Evolutionary conservation across 2,329 filamentous ascomycete species (phyloP), one percentile per base, ranked within the genome.

Genomic region (Acarospora socialis): DNA sequence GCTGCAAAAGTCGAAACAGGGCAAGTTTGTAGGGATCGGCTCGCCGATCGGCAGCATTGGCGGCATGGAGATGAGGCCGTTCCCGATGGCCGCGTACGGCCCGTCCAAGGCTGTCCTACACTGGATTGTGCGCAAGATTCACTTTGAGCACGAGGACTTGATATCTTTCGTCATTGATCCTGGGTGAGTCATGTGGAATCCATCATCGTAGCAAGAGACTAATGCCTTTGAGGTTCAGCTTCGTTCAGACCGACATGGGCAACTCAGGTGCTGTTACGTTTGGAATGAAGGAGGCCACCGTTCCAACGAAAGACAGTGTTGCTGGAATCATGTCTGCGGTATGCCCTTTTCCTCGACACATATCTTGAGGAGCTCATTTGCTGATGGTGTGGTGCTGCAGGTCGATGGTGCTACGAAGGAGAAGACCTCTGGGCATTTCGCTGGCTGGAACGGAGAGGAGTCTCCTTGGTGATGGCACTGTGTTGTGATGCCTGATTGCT

Each of bases 81-180:
- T 56, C 1, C 49, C 54, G 1, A 49, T 44, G 9, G 49, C 55
- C 0, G 51, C 53, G 0, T 68, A 70, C 36, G 64, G 57, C 0
- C 43, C 58, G 1, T 54, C 53, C 31, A 69, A 70, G 43, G 46
- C 52, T 1, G 50, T 43, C 41, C 41, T 53, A 20, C 57, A 60
- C 35, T 59, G 42, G 31, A 43, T 57, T 30, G 45, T 50, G 4
- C 40, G 46, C 15, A 57, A 56, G 33, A 37, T 57, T 6, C 46
- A 57, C 43, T 48, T 53, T 26, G 57, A 60, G 37, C 41, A 54
- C 19, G 12, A 13, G 9, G 14, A 36, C 12, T 18, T 32, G 4
- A 21, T 32, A n/a, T 13, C 15, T 9, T 32, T 35, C 14, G 15
- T 21, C 9, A 8, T 35, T 13, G 28, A 31, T 31, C 33, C 28